Evolutionary conservation across 1,139 yeast species (phyloP).

Genomic region (Debaryomyces fabryi): DNA sequence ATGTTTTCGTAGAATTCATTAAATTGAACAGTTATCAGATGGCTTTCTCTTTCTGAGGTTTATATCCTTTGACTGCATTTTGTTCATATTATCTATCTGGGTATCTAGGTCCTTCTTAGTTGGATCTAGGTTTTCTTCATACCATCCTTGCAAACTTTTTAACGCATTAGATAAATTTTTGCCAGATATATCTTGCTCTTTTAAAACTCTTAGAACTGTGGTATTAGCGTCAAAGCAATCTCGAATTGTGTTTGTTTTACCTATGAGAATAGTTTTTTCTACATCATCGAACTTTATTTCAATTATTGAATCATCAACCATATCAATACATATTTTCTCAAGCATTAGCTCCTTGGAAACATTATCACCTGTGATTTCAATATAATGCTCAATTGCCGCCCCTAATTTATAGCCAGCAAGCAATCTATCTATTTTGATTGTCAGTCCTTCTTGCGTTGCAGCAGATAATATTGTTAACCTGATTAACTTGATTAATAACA

Average conservation of each 20-base stretch:
- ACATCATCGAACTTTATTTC: conserved; percentile 34
- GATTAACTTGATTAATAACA: conserved; percentile 25
- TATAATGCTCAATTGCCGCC: conserved; percentile 14
- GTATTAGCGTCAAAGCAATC: not conserved
- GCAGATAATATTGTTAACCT: conserved; percentile 32
- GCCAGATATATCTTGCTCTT: conserved; percentile 24
- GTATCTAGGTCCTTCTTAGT: conserved; percentile 13
- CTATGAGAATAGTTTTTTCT: not conserved
- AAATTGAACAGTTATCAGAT: conserved; percentile 12
- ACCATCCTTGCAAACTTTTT: conserved; percentile 25
- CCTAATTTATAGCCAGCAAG: conserved; percentile 25
- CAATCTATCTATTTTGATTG: conserved; percentile 17
- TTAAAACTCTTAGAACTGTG: conserved; percentile 16
- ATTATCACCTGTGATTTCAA: conserved; percentile 8
- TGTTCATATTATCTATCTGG: not conserved
- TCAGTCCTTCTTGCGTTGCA: conserved; percentile 28
- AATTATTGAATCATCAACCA: conserved; percentile 29
- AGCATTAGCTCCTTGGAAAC: conserved; percentile 13
- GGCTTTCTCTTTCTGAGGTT: conserved; percentile 15
- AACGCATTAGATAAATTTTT: conserved; percentile 22
- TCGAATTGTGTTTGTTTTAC: conserved; percentile 3
- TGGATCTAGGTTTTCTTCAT: conserved; percentile 21
- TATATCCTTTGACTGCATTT: not conserved
- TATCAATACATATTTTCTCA: conserved; percentile 24
- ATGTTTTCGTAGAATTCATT: not conserved